Evolutionary conservation across 2,329 filamentous ascomycete genomes (phyloP).

Genomic region (Capronia coronata): DNA sequence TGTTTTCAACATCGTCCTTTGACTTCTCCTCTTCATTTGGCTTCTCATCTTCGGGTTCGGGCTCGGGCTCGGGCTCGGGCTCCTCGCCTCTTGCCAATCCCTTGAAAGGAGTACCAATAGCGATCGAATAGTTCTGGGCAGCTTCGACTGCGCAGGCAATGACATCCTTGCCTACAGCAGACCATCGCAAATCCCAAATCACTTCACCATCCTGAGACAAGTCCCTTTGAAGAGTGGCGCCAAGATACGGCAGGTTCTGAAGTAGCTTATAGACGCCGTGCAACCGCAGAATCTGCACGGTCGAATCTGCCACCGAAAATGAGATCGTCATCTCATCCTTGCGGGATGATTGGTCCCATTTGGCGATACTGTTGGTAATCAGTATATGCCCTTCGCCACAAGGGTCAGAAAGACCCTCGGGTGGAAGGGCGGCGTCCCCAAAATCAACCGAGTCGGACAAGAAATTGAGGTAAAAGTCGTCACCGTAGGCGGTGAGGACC

Average conservation of each 20-base stretch:
- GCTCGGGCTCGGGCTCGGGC: not conserved
- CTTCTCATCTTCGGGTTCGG: not conserved
- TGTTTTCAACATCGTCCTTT: not conserved
- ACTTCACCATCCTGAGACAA: conserved; percentile 4
- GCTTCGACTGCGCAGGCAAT: conserved; percentile 7
- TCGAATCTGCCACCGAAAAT: conserved; percentile 25
- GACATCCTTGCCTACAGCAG: conserved; percentile 5
- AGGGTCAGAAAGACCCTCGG: conserved; percentile 12
- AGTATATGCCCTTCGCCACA: conserved; percentile 24
- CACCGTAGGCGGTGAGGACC: conserved; percentile 17
- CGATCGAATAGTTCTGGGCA: conserved; percentile 8
- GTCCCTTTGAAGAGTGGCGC: conserved; percentile 1
- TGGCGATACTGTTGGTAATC: conserved; percentile 27
- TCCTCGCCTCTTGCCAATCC: not conserved
- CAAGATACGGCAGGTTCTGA: conserved; percentile 2
- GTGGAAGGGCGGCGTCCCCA: conserved; percentile 14
- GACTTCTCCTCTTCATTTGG: not conserved
- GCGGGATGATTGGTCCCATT: conserved; percentile 19
- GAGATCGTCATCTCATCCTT: conserved; percentile 25
- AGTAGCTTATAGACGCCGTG: conserved; percentile 5
- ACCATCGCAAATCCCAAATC: conserved; percentile 8
- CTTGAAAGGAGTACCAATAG: not conserved
- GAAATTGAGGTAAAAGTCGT: conserved; percentile 24
- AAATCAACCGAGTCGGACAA: conserved; percentile 24
- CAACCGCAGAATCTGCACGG: conserved; percentile 14